Percentiles rank a stretch among this genome's conserved stretches.
Conservation (phyloP, 495 filamentous ascomycete species). For the Diplogelasinospora grovesii region DNA sequence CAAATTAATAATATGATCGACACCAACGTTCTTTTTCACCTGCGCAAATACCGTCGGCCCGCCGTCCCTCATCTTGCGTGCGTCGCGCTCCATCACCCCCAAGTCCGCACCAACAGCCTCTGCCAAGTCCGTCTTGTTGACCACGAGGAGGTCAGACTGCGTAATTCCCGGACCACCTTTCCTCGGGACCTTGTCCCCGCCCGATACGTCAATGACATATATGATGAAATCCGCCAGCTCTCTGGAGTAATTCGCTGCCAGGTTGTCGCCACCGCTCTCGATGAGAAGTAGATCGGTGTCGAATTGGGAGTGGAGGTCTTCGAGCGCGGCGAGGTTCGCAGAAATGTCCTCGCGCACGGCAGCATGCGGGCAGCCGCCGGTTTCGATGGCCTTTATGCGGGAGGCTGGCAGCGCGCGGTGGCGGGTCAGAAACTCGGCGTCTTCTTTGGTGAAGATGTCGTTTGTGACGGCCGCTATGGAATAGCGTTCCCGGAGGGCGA, state of each 20-base stretch:
- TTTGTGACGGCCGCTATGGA: constrained; percentile 95
- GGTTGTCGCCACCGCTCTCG: constrained; percentile 91
- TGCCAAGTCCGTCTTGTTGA: constrained; percentile 96
- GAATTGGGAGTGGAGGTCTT: constrained; percentile 75
- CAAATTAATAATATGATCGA: constrained; percentile 79
- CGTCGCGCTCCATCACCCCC: constrained; percentile 90
- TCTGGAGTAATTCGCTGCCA: constrained; percentile 90
- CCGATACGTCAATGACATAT: constrained; percentile 95
- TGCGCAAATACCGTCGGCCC: constrained; percentile 96
- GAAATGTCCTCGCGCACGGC: constrained; percentile 96
- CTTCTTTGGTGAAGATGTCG: constrained; percentile 98
- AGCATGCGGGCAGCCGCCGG: constrained; percentile 94
- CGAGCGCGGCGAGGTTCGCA: constrained; percentile 85
- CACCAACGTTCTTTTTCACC: constrained; percentile 83
- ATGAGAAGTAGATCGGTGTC: constrained; percentile 73
- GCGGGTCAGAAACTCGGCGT: constrained; percentile 91
- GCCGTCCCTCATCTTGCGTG: constrained; percentile 89
- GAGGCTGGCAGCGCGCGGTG: constrained; percentile 72
- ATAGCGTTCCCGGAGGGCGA: constrained; percentile 65
- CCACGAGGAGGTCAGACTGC: constrained; percentile 81
- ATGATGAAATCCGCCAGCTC: constrained; percentile 96
- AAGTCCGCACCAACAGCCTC: constrained; percentile 88
- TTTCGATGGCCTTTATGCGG: constrained; percentile 94
- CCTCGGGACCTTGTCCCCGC: constrained; percentile 93
- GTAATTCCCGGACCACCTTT: constrained; percentile 98